phyloP scores from a whole-genome alignment of 2,329 filamentous ascomycete genomes.

The Diplodia mutila region DNA sequence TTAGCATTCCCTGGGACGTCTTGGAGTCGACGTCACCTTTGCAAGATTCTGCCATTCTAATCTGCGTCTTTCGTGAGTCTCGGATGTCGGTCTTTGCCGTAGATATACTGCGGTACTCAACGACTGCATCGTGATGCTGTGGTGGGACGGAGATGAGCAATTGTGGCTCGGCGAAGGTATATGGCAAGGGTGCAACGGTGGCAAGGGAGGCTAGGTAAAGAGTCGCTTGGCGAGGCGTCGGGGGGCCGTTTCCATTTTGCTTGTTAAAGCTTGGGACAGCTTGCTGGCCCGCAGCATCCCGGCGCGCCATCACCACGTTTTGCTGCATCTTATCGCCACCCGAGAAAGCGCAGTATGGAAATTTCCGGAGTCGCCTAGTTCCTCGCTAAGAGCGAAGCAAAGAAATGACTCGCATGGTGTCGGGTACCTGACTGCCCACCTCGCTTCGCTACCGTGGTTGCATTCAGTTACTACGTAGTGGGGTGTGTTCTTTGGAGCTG shows the following conservation, averaged over 20 bases:
- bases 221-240: no score
- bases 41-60: background rate
- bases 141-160: background rate
- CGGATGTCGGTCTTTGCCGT: background rate
- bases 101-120: background rate
- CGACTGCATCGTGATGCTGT: background rate
- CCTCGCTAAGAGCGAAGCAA: background rate
- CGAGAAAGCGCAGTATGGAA: background rate
- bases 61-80: background rate
- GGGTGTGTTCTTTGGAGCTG: background rate
- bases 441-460: background rate
- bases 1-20: slow-evolving; percentile 12
- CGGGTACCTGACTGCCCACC: slow-evolving; percentile 8
- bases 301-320: background rate
- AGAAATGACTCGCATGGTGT: slow-evolving; percentile 11
- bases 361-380: background rate
- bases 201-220: background rate
- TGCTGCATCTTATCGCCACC: background rate
- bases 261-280: background rate
- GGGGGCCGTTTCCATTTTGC: background rate
- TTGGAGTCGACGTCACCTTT: background rate
- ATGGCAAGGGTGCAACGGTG: background rate
- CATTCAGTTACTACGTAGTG: background rate
- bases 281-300: background rate
- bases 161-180: background rate